These are phyloP conservation scores for Ascomycota sp. DNA, from an alignment of 2,329 filamentous ascomycete species.

Conservation along the genomic window DNA sequence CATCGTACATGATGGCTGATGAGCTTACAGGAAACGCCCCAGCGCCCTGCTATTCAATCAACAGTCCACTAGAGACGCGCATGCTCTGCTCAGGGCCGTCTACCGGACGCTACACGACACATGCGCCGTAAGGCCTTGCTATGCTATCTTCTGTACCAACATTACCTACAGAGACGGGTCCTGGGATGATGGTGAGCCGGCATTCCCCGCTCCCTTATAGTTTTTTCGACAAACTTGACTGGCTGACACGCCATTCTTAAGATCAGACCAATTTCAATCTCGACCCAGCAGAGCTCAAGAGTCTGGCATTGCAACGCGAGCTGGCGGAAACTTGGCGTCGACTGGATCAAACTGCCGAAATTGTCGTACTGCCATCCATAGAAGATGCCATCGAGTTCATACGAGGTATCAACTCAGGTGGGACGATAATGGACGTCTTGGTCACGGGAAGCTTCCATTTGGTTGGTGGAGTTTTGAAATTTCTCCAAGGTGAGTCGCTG, in stretches of 20 bases:
- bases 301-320: slow-evolving; percentile 29
- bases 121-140: slow-evolving; percentile 23
- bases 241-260: no score
- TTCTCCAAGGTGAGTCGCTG: no score
- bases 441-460: slow-evolving; percentile 45
- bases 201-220: no score
- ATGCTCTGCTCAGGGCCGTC: no score
- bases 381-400: slow-evolving; percentile 32
- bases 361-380: slow-evolving; percentile 29
- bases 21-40: slow-evolving; percentile 12
- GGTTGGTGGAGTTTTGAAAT: slow-evolving; percentile 33
- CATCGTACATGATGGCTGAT: neutral
- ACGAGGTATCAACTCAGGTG: slow-evolving; percentile 13
- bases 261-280: slow-evolving; percentile 37
- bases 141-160: slow-evolving; percentile 72
- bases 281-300: slow-evolving; percentile 28
- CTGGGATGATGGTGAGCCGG: no score
- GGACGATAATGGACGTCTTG: slow-evolving; percentile 24
- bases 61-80: no score
- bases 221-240: no score
- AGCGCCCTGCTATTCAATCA: slow-evolving; percentile 76
- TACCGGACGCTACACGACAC: no score
- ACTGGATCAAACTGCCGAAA: slow-evolving; percentile 23
- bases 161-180: slow-evolving; percentile 30
- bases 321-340: slow-evolving; percentile 30